Base-by-base conservation (phyloP, 305 asterid species). In the Fraxinus floribunda region DNA sequence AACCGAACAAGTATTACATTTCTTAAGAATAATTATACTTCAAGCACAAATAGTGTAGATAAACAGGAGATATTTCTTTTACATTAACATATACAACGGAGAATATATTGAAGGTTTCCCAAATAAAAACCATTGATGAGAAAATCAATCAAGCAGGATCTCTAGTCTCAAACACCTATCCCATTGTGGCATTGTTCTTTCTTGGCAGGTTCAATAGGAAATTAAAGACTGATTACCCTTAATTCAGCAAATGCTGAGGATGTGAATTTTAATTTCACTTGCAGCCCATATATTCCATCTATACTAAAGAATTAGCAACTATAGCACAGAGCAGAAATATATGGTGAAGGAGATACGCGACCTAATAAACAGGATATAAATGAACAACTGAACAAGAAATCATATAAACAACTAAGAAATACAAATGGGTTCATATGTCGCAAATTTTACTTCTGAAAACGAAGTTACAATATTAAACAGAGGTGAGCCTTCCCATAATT, bases 231-330 rank as follows among this genome's bases (percentile, higher is more conserved):
- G 60, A 16, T 8, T 36, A 16, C n/a, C 6, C 26, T 26, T 32
- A 81, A 64, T 22, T 66, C 52, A 66, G 60, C 70, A 83, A 62
- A 13, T 36, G 79, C 85, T 68, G 57, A 78, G 18, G 20, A 15
- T 30, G 66, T 34, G 57, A 52, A 35, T 18, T 16, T 24, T 49
- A 73, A 75, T 5, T 20, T 35, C 60, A 66, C 9, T 57, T 81
- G 78, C 78, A 60, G 41, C 68, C 68, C 72, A 34, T 64, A 22
- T 76, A 57, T 78, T 81, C 38, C 70, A 76, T 36, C 49, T 41
- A 9, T 41, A 9, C 15, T 41, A 9, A 41, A 79, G 9, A 36
- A 36, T 55, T 18, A 32, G 0, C 36, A 29, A 41, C 32, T 22
- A 75, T 41, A 34, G 57, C 75, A 73, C 18, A 18, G 35, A 32